Evolutionary conservation across 352 stramenopile genomes (phyloP).

Genomic region (Phytophthora fragariaefolia): DNA sequence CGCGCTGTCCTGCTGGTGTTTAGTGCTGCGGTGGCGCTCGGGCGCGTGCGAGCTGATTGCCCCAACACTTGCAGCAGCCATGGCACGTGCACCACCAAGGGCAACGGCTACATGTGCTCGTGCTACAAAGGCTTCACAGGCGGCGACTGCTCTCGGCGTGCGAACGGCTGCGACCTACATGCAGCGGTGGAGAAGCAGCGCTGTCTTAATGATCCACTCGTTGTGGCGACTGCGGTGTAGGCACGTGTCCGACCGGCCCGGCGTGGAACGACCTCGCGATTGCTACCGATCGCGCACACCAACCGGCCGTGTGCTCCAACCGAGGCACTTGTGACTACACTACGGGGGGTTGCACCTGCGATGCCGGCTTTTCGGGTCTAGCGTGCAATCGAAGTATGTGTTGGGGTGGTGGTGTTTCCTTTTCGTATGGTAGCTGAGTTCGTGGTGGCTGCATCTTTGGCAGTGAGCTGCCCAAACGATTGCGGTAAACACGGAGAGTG

Average conservation of each 20-base stretch:
- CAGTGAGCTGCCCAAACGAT: slow-evolving; percentile 72
- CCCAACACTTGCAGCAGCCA: slow-evolving; percentile 68
- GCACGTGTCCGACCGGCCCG: slow-evolving; percentile 55
- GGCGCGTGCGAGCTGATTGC: slow-evolving; percentile 45
- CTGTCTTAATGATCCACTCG: neutral
- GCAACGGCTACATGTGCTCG: slow-evolving; percentile 76
- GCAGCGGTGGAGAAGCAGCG: neutral
- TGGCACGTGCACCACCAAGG: slow-evolving; percentile 61
- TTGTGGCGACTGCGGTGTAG: slow-evolving; percentile 20
- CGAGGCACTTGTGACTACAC: slow-evolving; percentile 69
- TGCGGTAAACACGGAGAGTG: slow-evolving; percentile 77
- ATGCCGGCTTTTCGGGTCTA: slow-evolving; percentile 76
- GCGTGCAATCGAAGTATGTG: slow-evolving; percentile 79
- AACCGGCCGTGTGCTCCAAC: slow-evolving; percentile 64
- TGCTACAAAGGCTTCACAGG: slow-evolving; percentile 90
- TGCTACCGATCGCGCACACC: slow-evolving; percentile 63
- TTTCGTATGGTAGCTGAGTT: neutral
- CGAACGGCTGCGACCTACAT: neutral
- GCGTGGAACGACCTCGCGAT: slow-evolving; percentile 69
- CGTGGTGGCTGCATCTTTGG: neutral
- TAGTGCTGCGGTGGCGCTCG: slow-evolving; percentile 19
- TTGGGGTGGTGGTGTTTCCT: neutral
- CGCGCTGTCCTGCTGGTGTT: slow-evolving; percentile 1
- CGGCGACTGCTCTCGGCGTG: slow-evolving; percentile 90
- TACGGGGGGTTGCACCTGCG: slow-evolving; percentile 75